Conservation (phyloP, 345 rosid genomes). For the Balakata baccata region DNA sequence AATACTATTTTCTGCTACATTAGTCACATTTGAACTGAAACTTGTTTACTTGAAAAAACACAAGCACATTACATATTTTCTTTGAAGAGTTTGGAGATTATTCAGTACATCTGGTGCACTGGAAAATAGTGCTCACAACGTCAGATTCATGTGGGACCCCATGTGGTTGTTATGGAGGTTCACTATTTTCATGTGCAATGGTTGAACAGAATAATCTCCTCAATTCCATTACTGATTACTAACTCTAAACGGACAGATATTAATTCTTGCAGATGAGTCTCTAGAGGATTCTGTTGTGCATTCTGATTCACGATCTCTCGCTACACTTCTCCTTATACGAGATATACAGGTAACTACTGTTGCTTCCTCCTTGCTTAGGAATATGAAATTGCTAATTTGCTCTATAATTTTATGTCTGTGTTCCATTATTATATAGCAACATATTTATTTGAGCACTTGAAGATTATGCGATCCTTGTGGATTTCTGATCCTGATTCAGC, state of each 20-base stretch:
- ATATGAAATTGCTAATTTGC: neutral
- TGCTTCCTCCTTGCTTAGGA: constrained; percentile 3
- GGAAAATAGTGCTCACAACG: no score
- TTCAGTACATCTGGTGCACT: neutral
- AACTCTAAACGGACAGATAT: constrained; percentile 68
- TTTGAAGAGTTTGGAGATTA: neutral
- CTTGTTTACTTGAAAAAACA: neutral
- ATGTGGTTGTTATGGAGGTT: neutral
- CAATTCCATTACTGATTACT: constrained; percentile 32
- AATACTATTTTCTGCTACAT: neutral
- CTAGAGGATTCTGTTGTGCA: constrained; percentile 89
- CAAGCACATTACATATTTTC: neutral
- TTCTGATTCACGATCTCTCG: constrained; percentile 90
- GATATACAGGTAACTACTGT: constrained; percentile 68
- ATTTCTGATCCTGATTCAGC: neutral
- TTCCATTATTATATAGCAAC: neutral
- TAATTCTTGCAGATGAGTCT: constrained; percentile 97
- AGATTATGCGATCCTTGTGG: neutral
- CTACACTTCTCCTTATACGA: constrained; percentile 92
- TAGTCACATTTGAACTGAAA: neutral
- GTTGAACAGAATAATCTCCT: neutral
- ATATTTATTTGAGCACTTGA: neutral
- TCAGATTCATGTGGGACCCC: no score
- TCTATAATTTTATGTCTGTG: neutral
- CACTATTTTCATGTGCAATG: neutral